A percentile compares a stretch with the other conserved stretches of the same genome.
phyloP scores from a whole-genome alignment of 345 rosid genomes.

The Salix brachista region DNA sequence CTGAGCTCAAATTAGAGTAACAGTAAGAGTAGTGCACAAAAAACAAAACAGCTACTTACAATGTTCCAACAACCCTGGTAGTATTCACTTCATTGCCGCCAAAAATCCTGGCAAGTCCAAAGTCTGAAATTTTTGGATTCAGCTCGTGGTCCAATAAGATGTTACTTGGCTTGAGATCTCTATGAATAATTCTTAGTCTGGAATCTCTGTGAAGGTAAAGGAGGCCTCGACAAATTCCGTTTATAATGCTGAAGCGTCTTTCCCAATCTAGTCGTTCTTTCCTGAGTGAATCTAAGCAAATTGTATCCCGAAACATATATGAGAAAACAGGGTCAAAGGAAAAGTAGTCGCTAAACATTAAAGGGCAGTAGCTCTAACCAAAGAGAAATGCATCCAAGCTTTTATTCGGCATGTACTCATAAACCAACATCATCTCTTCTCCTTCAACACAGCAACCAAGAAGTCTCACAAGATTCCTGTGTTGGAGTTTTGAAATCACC shows the following conservation, averaged over 20 bases:
- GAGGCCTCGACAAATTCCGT: too few species aligned
- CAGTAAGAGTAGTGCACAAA: too few species aligned
- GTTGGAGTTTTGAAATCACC: slow-evolving; percentile 3
- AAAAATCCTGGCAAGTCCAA: slow-evolving; percentile 21
- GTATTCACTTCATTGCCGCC: slow-evolving; percentile 15
- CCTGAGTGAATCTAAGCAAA: too few species aligned
- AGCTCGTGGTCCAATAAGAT: slow-evolving; percentile 15
- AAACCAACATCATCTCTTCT: slow-evolving; percentile 11
- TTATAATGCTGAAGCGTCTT: too few species aligned
- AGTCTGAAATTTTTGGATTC: slow-evolving; percentile 21
- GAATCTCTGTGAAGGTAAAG: too few species aligned
- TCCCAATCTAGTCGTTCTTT: too few species aligned
- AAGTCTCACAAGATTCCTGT: slow-evolving; percentile 20
- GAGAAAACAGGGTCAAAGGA: too few species aligned
- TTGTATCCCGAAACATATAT: too few species aligned
- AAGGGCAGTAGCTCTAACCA: background rate
- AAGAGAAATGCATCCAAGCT: slow-evolving; percentile 19
- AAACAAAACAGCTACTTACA: background rate
- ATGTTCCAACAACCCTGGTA: slow-evolving; percentile 6
- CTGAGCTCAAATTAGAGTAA: too few species aligned
- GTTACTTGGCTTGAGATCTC: background rate
- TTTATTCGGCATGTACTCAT: slow-evolving; percentile 4
- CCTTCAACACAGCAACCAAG: slow-evolving; percentile 17
- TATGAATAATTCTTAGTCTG: too few species aligned
- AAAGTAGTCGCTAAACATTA: too few species aligned